Evolutionary conservation across 2,329 filamentous ascomycete species (phyloP).

Genomic region (Thelonectria discophora): DNA sequence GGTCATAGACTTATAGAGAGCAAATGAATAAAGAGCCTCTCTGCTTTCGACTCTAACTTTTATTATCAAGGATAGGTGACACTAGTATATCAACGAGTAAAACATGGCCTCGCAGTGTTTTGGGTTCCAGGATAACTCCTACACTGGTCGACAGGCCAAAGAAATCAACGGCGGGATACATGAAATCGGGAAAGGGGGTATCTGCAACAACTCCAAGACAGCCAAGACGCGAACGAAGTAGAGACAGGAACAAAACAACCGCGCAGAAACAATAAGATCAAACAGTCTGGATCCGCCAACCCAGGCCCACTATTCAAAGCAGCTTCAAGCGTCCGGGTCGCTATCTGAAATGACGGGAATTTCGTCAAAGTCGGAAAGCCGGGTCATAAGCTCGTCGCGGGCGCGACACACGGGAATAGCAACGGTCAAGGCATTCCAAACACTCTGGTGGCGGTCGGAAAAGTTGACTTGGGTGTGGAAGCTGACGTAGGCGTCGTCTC

Average conservation of each 20-base stretch:
- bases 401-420: conserved; percentile 53
- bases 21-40: conserved; percentile 38
- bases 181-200: background rate
- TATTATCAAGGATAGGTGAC: background rate
- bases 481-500: conserved; percentile 49
- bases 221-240: background rate
- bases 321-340: conserved; percentile 49
- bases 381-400: conserved; percentile 50
- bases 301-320: background rate
- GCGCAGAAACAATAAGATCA: background rate
- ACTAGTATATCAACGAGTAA: background rate
- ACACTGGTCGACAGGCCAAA: background rate
- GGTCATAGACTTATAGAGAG: conserved; percentile 42
- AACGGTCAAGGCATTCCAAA: conserved; percentile 57
- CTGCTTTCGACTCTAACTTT: conserved; percentile 20
- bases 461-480: conserved; percentile 55
- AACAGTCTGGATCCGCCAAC: background rate
- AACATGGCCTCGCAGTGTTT: too few relatives aligned
- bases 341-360: conserved; percentile 44
- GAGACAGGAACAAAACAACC: conserved; percentile 1
- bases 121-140: too few relatives aligned
- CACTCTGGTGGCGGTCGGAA: conserved; percentile 49
- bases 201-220: conserved; percentile 2
- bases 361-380: conserved; percentile 49
- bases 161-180: background rate